Base-by-base conservation (phyloP, 2,329 filamentous ascomycete genomes). In the Aspergillus latus region DNA sequence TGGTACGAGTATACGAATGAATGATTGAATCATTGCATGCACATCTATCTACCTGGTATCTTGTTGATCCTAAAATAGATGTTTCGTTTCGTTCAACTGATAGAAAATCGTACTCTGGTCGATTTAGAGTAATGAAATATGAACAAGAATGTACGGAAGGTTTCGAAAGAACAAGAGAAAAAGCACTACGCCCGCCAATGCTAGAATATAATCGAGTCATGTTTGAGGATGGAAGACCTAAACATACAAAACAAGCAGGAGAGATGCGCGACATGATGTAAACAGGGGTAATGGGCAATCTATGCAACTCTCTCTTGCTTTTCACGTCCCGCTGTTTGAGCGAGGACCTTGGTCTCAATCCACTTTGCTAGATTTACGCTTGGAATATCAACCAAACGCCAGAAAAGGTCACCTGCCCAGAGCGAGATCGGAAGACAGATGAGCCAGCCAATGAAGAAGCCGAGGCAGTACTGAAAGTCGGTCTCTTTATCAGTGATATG, bases 401-500 rank as follows among this genome's bases (percentile, higher is more conserved):
- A 85, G 63, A 85, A 86, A 3, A 87, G 55, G 67, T 87, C 84
- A 1, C 81, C 80, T 5, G 77, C 74, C 78, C 82, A 86, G 5
- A 86, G 72, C 0, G 80, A 68, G 29, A 76, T 53, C 5, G 70
- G 65, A 3, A 77, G 61, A 54, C 74, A 75, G 39, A 76, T 67
- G 30, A 66, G 36, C 67, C 74, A 76, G 15, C 73, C 73, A 30
- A 76, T 66, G 5, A 74, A 52, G 48, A 75, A 75, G 1, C 73
- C 75, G 13, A 73, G 50, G 46, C 73, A 72, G 56, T 75, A 77
- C 50, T 72, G 68, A 28, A 70, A 65, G 48, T 76, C 59, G 1
- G 70, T 73, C 50, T 74, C 67, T 53, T 72, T 74, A 57, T 75
- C 76, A 3, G 71, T 74, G 5, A 71, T 53, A 28, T 60, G 64